Evolutionary conservation across 192 early-diverging fungal species (phyloP).

Genomic region (Pecoramyces ruminantium): DNA sequence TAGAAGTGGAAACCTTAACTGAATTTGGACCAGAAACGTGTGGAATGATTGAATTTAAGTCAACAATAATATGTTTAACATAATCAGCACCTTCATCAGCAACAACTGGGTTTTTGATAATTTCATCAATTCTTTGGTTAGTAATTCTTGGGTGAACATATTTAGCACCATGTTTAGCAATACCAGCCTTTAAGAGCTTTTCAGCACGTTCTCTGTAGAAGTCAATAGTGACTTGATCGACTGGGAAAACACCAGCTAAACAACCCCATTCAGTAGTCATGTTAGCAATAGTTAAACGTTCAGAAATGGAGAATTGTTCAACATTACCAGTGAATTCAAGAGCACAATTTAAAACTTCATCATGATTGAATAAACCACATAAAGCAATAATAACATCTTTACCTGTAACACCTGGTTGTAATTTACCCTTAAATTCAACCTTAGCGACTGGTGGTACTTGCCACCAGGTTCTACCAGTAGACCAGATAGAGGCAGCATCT

Average conservation of each 20-base stretch:
- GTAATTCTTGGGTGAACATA: slow-evolving; percentile 25
- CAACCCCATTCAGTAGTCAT: slow-evolving; percentile 99
- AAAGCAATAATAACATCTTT: slow-evolving; percentile 94
- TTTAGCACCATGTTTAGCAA: slow-evolving; percentile 2
- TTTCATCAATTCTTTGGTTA: slow-evolving; percentile 9
- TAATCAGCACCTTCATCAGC: slow-evolving; percentile 46
- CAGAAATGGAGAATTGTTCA: slow-evolving; percentile 54
- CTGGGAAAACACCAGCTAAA: slow-evolving; percentile 88
- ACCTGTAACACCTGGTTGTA: slow-evolving; percentile 74
- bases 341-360: slow-evolving; percentile 91
- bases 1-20: slow-evolving; percentile 78
- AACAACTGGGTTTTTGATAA: slow-evolving; percentile 8
- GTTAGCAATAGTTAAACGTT: slow-evolving; percentile 89
- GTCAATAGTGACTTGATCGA: slow-evolving; percentile 58
- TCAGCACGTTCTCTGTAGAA: slow-evolving; percentile 50
- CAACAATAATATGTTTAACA: slow-evolving; percentile 69
- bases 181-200: slow-evolving; percentile 21
- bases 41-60: slow-evolving; percentile 72
- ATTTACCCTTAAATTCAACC: slow-evolving; percentile 64
- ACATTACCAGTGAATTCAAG: slow-evolving; percentile 84
- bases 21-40: slow-evolving; percentile 88
- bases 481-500: slow-evolving; percentile 97
- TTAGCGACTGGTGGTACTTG: slow-evolving; percentile 88
- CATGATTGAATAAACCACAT: slow-evolving; percentile 80
- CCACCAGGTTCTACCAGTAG: slow-evolving; percentile 97